Percentiles rank a stretch among this genome's conserved stretches.
phyloP scores from a whole-genome alignment of 306 rosid species.

The Rosa persica region DNA sequence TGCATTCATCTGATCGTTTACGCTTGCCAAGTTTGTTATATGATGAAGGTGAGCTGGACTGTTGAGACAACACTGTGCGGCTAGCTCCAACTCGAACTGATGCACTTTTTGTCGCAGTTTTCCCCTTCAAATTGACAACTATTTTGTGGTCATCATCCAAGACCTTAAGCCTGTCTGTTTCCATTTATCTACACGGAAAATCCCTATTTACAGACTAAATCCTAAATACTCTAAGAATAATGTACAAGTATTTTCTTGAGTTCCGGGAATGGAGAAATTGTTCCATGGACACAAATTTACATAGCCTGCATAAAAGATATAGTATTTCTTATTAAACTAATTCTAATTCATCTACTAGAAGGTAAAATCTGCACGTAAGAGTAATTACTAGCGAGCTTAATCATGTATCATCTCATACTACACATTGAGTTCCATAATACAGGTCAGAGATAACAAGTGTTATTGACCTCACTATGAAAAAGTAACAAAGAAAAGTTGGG shows the following conservation, averaged over 20 bases:
- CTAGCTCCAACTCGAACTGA: constrained; percentile 15
- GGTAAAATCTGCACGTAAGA: not conserved
- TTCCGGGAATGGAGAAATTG: constrained; percentile 22
- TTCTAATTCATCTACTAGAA: not conserved
- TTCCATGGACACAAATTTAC: constrained; percentile 18
- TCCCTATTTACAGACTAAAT: constrained; percentile 20
- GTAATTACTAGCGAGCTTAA: not conserved
- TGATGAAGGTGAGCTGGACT: constrained; percentile 18
- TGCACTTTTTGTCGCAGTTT: constrained; percentile 12
- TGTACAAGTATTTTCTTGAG: constrained; percentile 16
- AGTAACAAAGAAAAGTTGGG: not conserved
- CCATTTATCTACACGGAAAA: constrained; percentile 27
- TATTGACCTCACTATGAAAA: not conserved
- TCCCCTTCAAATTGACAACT: constrained; percentile 30
- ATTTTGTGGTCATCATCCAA: constrained; percentile 22
- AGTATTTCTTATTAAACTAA: not conserved
- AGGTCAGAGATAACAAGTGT: not conserved
- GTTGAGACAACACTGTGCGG: constrained; percentile 9
- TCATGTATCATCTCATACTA: not conserved
- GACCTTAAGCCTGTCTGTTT: constrained; percentile 18
- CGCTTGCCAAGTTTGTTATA: constrained; percentile 19
- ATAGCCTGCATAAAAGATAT: constrained; percentile 25
- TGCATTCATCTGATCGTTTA: constrained; percentile 13
- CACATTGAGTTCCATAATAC: not conserved
- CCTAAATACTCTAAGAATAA: constrained; percentile 20